A percentile compares a stretch with the other conserved stretches of the same genome.
Evolutionary conservation across 441 rosid genomes (phyloP).

Genomic region (Populus hybrid): DNA sequence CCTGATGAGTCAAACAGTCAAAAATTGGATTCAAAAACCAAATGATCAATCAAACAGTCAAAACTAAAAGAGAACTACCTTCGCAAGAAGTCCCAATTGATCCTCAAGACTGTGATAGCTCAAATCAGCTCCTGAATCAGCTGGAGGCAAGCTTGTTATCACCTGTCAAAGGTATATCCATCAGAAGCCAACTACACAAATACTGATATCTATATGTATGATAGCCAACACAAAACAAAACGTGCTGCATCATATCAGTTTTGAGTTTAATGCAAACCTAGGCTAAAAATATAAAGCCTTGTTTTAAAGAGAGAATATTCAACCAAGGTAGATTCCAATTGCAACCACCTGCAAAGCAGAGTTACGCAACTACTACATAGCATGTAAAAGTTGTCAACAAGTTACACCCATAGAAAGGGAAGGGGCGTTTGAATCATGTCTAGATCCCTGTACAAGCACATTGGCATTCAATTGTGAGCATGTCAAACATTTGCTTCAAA

Average conservation of each 20-base stretch:
- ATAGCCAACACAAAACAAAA: background rate
- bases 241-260: background rate
- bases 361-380: background rate
- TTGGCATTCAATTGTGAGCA: background rate
- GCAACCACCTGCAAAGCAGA: background rate
- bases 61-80: slow-evolving; percentile 35
- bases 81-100: slow-evolving; percentile 66
- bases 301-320: background rate
- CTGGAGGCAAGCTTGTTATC: slow-evolving; percentile 86
- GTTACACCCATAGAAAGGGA: background rate
- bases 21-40: slow-evolving; percentile 1
- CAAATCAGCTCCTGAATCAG: slow-evolving; percentile 75
- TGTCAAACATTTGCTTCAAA: background rate
- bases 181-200: slow-evolving; percentile 3
- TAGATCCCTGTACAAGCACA: background rate
- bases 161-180: slow-evolving; percentile 41
- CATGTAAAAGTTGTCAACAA: background rate
- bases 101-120: slow-evolving; percentile 67
- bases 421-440: background rate
- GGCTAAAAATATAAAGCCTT: background rate
- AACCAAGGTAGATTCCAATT: background rate
- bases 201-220: background rate
- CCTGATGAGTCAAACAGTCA: slow-evolving; percentile 37
- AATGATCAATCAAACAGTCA: background rate
- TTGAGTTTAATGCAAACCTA: background rate